phyloP scores from a whole-genome alignment of 108 stramenopile species.

The Cyclotella baltica region DNA sequence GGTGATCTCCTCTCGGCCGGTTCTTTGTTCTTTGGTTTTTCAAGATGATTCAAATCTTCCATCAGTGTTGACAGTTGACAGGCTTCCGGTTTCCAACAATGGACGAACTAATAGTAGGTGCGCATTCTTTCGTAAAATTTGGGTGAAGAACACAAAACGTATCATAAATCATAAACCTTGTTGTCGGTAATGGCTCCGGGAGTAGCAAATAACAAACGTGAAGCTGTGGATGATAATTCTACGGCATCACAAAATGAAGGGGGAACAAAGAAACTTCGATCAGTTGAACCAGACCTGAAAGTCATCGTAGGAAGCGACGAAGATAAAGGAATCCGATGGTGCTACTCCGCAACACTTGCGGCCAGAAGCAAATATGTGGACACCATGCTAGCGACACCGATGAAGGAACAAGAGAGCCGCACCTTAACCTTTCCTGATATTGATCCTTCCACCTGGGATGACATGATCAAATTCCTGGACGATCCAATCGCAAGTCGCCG shows the following conservation, averaged over 20 bases:
- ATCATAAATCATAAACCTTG: no score
- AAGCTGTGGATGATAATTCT: background rate
- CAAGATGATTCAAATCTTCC: no score
- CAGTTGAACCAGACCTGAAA: conserved; percentile 15
- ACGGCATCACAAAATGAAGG: background rate
- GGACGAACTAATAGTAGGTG: no score
- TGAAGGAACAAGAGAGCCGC: conserved; percentile 12
- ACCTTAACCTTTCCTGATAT: conserved; percentile 38
- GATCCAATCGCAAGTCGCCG: conserved; percentile 4
- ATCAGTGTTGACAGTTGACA: no score
- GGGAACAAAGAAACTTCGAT: background rate
- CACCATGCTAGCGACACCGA: conserved; percentile 23
- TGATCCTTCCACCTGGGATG: background rate
- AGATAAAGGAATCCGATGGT: conserved; percentile 6
- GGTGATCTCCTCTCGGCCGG: no score
- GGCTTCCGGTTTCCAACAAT: no score
- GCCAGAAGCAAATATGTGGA: conserved; percentile 28
- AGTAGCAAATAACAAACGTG: background rate
- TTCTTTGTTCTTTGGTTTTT: no score
- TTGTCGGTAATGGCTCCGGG: no score
- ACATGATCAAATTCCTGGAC: conserved; percentile 15
- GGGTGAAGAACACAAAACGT: no score
- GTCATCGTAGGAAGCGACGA: conserved; percentile 13
- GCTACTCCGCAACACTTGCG: conserved; percentile 18
- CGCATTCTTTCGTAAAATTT: no score